Evolutionary conservation across 148 eudicot genomes (phyloP), one percentile per base, ranked within the genome.

Genomic region (Chenopodium berlandieri): DNA sequence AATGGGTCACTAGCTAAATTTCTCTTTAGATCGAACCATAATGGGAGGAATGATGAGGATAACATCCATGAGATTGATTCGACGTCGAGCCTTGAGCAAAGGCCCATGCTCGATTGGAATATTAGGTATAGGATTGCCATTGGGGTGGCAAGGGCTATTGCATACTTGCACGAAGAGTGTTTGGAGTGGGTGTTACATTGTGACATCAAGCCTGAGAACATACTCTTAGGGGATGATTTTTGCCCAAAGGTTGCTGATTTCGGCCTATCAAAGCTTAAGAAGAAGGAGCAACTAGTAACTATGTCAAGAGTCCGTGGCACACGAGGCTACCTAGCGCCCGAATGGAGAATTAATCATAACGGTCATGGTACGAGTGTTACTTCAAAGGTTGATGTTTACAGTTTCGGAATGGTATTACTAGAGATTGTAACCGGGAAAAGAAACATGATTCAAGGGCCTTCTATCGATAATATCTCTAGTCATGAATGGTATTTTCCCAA

Each of bases 131-230:
- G 98, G 64, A 94, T 94, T 22, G 97, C 97, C 14, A 58, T 92
- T 1, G 98, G 98, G 34, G 95, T 92, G 78, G 98, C 98, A 0
- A 85, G 98, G 84, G 98, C 97, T 52, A 94, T 94, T 1, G 97
- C 98, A 1, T 94, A 94, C 85, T 52, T 94, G 17, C 98, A 92
- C 66, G 97, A 94, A 58, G 97, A 94, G 82, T 92, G 97, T 75
- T 69, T 94, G 20, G 98, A 94, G 73, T 94, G 98, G 98, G 97
- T 94, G 1, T 68, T 94, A 27, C 98, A 94, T 66, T 91, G 97
- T 19, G 97, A 94, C 86, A 94, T 92, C 56, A 94, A 94, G 81
- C 98, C 97, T 4, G 97, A 94, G 63, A 94, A 94, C 81, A 94
- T 94, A 79, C 92, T 94, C 32, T 31, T 94, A 1, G 98, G 97